Percentiles rank a stretch among this genome's conserved stretches.
These are phyloP conservation scores for Kodamaea lidongshanica DNA, from an alignment of 805 yeast species.

Conservation along the genomic window DNA sequence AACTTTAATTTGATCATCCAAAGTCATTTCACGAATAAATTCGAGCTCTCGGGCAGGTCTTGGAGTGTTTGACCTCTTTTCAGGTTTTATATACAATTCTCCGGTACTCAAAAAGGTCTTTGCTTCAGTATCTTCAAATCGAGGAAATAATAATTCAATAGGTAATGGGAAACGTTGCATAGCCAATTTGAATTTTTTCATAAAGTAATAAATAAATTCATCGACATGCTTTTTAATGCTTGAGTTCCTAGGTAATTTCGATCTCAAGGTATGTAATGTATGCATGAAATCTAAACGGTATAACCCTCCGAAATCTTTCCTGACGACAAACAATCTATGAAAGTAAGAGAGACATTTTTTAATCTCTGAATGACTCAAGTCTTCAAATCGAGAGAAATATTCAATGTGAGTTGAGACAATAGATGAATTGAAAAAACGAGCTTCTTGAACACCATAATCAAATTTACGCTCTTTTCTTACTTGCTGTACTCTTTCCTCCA, in stretches of 20 bases:
- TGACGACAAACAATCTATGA: constrained; percentile 57
- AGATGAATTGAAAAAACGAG: constrained; percentile 49
- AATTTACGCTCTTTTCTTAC: constrained; percentile 43
- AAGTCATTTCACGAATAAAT: constrained; percentile 25
- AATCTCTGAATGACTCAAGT: constrained; percentile 53
- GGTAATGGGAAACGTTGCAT: constrained; percentile 46
- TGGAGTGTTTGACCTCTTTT: constrained; percentile 14
- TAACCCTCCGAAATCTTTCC: constrained; percentile 52
- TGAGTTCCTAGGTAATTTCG: constrained; percentile 42
- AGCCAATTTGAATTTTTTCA: constrained; percentile 50
- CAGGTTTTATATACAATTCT: constrained; percentile 31
- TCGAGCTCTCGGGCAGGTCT: constrained; percentile 31
- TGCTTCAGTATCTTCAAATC: constrained; percentile 42
- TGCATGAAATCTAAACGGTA: constrained; percentile 72
- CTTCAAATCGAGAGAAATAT: constrained; percentile 54
- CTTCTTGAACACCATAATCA: constrained; percentile 35
- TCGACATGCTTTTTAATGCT: constrained; percentile 54
- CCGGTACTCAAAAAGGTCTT: constrained; percentile 57
- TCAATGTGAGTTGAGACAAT: constrained; percentile 62
- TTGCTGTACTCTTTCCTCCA: constrained; percentile 25
- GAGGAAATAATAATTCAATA: constrained; percentile 65
- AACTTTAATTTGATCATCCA: constrained; percentile 46
- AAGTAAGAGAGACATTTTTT: constrained; percentile 63
- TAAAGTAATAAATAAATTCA: constrained; percentile 58
- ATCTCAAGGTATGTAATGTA: constrained; percentile 43